Percentiles rank a stretch among this genome's conserved stretches.
phyloP scores from a whole-genome alignment of 23 red algal genomes.

The Gracilaria gracilis region DNA sequence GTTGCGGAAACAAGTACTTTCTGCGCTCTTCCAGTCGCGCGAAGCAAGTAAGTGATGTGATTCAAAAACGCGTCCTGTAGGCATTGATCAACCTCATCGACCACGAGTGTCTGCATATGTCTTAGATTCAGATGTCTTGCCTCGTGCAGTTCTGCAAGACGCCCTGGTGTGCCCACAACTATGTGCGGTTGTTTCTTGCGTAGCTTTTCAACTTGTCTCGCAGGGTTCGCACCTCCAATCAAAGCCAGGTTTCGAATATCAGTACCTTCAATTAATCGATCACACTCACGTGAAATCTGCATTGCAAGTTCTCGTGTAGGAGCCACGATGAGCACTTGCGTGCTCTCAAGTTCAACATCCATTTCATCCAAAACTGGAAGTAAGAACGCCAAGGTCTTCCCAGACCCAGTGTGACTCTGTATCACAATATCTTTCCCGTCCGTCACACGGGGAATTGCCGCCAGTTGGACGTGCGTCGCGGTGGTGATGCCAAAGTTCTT shows the following conservation, averaged over 20 bases:
- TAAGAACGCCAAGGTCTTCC: conserved; percentile 90
- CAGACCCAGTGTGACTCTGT: conserved; percentile 85
- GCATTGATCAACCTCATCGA: conserved; percentile 92
- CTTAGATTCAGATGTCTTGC: conserved; percentile 33
- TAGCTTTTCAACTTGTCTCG: conserved; percentile 79
- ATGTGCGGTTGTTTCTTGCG: conserved; percentile 79
- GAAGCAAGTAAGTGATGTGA: conserved; percentile 40
- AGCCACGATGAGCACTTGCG: conserved; percentile 77
- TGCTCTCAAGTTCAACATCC: neutral
- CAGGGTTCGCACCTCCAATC: conserved; percentile 92
- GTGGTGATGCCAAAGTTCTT: conserved; percentile 44
- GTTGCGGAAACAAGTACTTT: conserved; percentile 87
- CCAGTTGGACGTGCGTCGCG: conserved; percentile 71
- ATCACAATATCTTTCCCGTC: conserved; percentile 82
- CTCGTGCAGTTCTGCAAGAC: conserved; percentile 74
- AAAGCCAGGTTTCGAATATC: conserved; percentile 67
- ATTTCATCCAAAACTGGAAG: conserved; percentile 85
- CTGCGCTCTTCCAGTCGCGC: conserved; percentile 35
- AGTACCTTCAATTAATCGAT: conserved; percentile 57
- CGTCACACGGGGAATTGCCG: conserved; percentile 69
- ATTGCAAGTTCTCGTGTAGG: conserved; percentile 89
- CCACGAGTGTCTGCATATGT: conserved; percentile 47
- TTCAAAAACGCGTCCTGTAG: conserved; percentile 43
- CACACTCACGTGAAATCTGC: conserved; percentile 81
- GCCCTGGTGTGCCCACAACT: conserved; percentile 87